A percentile compares a stretch with the other conserved stretches of the same genome.
These are phyloP conservation scores for Boletus albobrunnescens DNA, from an alignment of 1,284 basidiomycete species.

Conservation along the genomic window DNA sequence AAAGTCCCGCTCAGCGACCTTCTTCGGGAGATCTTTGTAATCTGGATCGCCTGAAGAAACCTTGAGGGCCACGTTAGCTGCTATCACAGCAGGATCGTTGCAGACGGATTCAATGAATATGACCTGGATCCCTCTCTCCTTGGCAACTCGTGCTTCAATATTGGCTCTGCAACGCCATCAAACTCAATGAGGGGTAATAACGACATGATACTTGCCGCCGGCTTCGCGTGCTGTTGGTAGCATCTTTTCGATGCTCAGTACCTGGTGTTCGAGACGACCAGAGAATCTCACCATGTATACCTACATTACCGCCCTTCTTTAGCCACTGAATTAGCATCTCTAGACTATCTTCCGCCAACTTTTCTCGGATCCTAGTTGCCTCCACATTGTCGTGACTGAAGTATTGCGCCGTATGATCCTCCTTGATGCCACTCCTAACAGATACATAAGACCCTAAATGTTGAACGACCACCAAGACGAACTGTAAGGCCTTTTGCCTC, in stretches of 20 bases:
- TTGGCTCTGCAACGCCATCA: conserved; percentile 52
- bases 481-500: conserved; percentile 72
- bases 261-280: conserved; percentile 11
- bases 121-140: conserved; percentile 85
- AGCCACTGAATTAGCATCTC: conserved; percentile 96
- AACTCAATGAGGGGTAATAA: background rate
- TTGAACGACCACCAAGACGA: conserved; percentile 23
- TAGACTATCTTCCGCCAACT: conserved; percentile 86
- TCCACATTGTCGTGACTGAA: conserved; percentile 87
- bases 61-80: conserved; percentile 94
- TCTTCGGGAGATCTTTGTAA: conserved; percentile 85
- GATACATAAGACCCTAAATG: conserved; percentile 4
- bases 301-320: conserved; percentile 93
- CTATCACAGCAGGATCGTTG: conserved; percentile 91
- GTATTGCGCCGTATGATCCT: conserved; percentile 89
- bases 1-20: conserved; percentile 89
- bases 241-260: conserved; percentile 51
- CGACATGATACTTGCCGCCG: conserved; percentile 51
- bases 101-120: conserved; percentile 96
- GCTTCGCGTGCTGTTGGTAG: conserved; percentile 84
- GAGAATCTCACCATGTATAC: conserved; percentile 79
- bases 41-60: conserved; percentile 96
- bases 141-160: conserved; percentile 78
- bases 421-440: conserved; percentile 69
- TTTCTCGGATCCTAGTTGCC: conserved; percentile 76